Base-by-base conservation (phyloP, 208 protist species). In the Spironucleus salmonicida region DNA sequence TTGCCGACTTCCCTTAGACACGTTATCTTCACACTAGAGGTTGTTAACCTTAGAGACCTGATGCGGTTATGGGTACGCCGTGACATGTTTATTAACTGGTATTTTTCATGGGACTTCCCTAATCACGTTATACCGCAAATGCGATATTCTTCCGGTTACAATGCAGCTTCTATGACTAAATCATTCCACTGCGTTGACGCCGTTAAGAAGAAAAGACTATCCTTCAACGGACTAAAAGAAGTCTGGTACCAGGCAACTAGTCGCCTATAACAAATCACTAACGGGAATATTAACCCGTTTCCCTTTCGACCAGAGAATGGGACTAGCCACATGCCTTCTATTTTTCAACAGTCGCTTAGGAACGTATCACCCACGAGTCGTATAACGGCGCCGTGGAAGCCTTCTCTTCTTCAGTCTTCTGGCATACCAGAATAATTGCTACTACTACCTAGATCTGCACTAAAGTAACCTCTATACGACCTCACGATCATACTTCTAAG, bases 1-100 rank as follows among this genome's bases (percentile, higher is more conserved):
- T 87, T 87, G 85, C 85, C 85, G 85, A 88, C 85, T 88, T 88
- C 85, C 85, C 85, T 88, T 87, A 87, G 76, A 79, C 87, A 87
- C 85, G 84, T 88, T 88, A 75, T 79, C 85, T 78, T 86, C 87
- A 85, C 61, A 74, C 85, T 80, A 88, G 85, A 88, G 85, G 85
- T 85, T 88, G 62, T 83, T 88, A 76, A 88, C 85, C 85, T 88
- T 88, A 84, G 85, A 87, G 82, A 88, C 85, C 85, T 88, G 85
- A 74, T 88, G 85, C 85, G 85, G 74, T 68, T 76, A 74, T 76
- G 2, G 74, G 53, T 76, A 58, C 74, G 53, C 32, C 30, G n/a
- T n/a, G n/a, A n/a, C n/a, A n/a, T n/a, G n/a, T n/a, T n/a, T n/a
- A n/a, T n/a, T n/a, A n/a, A n/a, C n/a, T n/a, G n/a, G n/a, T n/a